Base-by-base conservation (phyloP, 208 protist species). In the Acanthamoeba triangularis region DNA sequence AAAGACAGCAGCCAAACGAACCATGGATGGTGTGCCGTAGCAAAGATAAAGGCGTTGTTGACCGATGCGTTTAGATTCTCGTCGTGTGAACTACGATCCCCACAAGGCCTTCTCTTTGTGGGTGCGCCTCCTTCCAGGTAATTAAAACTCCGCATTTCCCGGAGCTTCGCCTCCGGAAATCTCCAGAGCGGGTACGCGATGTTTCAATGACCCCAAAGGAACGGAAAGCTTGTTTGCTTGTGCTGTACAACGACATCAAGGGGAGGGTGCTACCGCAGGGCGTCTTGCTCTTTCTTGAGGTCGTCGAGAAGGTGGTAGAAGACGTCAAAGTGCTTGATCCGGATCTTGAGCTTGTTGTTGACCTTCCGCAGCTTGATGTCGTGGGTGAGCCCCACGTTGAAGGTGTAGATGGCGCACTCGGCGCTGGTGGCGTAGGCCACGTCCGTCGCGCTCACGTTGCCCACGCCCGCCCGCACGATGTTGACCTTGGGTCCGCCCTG, bases 281-380 rank as follows among this genome's bases (percentile, higher is more conserved):
- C 52, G 25, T 80, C 91, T 44, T 95, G 65, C 33, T 95, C 91
- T 49, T 78, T 95, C 72, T 95, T 82, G 11, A 95, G 65, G 8
- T 95, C 91, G 37, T 80, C 91, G 33, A 95, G 74, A 10, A 95
- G 49, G 52, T 95, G 91, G 41, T 95, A 95, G 44, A 95, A 95
- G 13, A 95, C 91, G 30, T 80, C 30, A 28, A 95, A 95, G 69
- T 85, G 44, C 44, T 85, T 95, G 72, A 87, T 95, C 35, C 23
- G 33, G 20, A 59, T 65, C 67, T 78, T 84, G 33, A 74, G 67
- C 44, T 87, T 87, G 69, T 95, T 41, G 37, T 41, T 41, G 37
- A 41, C 61, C 74, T 78, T 93, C 5, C 67, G 61, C 63, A 41
- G 63, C 67, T 78, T 63, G 63, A 93, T 78, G 52, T 93, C 88